A percentile compares a stretch with the other conserved stretches of the same genome.
phyloP scores from a whole-genome alignment of 768 basidiomycete species.

The Hygrocybe coccinea region DNA sequence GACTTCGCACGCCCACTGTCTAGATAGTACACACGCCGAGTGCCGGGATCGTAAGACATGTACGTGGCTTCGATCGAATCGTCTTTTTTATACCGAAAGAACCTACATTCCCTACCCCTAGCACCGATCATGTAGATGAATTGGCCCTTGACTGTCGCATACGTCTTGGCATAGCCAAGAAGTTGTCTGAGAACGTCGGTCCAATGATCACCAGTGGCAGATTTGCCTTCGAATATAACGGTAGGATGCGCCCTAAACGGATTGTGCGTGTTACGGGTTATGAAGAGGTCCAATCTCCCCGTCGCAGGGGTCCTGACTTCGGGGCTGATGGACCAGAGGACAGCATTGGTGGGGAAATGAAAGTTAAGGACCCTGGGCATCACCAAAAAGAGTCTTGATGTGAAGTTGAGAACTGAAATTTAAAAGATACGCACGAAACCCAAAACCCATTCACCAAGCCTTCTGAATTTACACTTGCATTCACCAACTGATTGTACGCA shows the following conservation, averaged over 20 bases:
- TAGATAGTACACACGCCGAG: background rate
- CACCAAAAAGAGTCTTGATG: background rate
- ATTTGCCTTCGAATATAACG: background rate
- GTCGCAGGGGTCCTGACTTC: background rate
- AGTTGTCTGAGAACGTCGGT: background rate
- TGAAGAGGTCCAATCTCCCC: background rate
- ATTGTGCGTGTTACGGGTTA: background rate
- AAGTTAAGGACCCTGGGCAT: background rate
- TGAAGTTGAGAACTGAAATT: background rate
- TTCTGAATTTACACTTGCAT: background rate
- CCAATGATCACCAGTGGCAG: background rate
- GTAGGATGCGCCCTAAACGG: background rate
- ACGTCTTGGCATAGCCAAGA: background rate
- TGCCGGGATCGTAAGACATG: background rate
- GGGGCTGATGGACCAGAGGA: background rate
- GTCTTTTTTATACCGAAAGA: background rate
- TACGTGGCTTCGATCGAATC: background rate
- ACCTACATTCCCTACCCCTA: background rate
- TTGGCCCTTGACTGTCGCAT: background rate
- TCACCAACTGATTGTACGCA: background rate
- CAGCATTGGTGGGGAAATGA: background rate
- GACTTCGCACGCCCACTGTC: background rate
- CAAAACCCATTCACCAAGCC: background rate
- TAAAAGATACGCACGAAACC: conserved; percentile 1
- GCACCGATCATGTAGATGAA: conserved; percentile 2